Conservation (phyloP, 768 basidiomycete species). For the Leccinellum rugosiceps region DNA sequence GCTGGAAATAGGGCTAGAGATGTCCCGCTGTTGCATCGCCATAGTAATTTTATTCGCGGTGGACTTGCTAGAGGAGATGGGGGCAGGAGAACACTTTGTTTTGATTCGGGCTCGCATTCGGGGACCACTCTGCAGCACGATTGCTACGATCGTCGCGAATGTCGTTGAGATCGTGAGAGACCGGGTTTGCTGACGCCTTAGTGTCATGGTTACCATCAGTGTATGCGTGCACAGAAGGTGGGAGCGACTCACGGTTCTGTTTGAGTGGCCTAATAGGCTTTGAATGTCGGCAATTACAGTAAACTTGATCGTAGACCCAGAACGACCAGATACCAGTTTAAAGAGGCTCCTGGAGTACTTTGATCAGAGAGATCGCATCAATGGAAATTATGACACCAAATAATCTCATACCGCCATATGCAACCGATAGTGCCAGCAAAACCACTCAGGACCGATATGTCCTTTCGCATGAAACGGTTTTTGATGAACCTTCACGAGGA, state of each 20-base stretch:
- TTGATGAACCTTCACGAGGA: no score
- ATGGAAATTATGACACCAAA: not conserved
- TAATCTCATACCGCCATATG: not conserved
- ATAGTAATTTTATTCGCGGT: conserved; percentile 59
- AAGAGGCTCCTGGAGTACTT: not conserved
- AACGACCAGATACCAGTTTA: not conserved
- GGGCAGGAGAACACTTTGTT: conserved; percentile 35
- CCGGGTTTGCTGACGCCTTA: conserved; percentile 21
- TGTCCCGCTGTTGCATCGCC: conserved; percentile 61
- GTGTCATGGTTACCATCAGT: conserved; percentile 20
- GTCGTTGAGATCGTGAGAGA: conserved; percentile 18
- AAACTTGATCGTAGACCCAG: not conserved
- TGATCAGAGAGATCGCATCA: not conserved
- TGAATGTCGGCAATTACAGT: conserved; percentile 13
- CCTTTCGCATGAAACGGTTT: no score
- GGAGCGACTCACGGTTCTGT: conserved; percentile 30
- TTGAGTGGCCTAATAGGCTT: conserved; percentile 32
- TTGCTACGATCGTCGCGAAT: conserved; percentile 21
- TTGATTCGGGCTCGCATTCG: conserved; percentile 11
- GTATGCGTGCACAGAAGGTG: conserved; percentile 4
- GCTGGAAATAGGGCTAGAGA: conserved; percentile 57
- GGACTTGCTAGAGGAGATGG: conserved; percentile 39
- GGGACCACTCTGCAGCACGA: conserved; percentile 21
- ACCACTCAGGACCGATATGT: no score
- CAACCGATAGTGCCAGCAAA: not conserved